Evolutionary conservation across 164 flowering plant species (phyloP), one percentile per base, ranked within the genome.

Genomic region (Pachysandra terminalis): DNA sequence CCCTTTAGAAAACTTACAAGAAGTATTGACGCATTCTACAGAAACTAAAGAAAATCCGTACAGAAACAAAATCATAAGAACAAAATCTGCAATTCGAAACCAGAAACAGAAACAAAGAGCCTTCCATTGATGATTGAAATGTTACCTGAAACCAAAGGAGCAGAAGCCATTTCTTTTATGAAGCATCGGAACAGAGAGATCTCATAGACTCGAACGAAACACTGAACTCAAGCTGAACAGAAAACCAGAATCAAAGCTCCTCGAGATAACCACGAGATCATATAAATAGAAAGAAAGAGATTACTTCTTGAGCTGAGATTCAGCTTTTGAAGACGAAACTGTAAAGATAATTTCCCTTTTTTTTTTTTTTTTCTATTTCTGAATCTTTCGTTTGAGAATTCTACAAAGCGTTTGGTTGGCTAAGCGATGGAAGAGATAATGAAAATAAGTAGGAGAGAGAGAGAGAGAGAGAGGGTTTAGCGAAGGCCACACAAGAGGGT

Each of bases 21-120:
- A 95, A 32, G 85, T 54, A 67, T 80, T 95, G 86, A 88, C 87
- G 68, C 97, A 92, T 81, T 90, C 97, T 32, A 89, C 77, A 51
- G 96, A 83, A 48, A 90, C 97, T 90, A 74, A 88, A 73, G n/a
- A 62, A 66, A 64, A 60, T 21, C 56, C 63, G 49, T 25, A 41
- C 63, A 69, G n/a, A 51, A 61, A 56, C 27, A 21, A 56, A 58
- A 49, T 19, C 27, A 12, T 45, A 5, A 12, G 51, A 45, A 45
- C 26, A 26, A 22, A 68, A 59, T 32, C 37, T 32, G 5, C 37
- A 35, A 9, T 21, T 35, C 27, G 24, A 32, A 26, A 22, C 1
- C 60, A 1, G 45, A 59, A 22, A 32, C 35, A 23, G 17, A 0
- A 32, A 21, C 28, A 27, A 12, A 58, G 40, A 17, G 22, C 16